A percentile compares a stretch with the other conserved stretches of the same genome.
phyloP scores from a whole-genome alignment of 208 protist genomes.

The Entamoeba invadens region DNA sequence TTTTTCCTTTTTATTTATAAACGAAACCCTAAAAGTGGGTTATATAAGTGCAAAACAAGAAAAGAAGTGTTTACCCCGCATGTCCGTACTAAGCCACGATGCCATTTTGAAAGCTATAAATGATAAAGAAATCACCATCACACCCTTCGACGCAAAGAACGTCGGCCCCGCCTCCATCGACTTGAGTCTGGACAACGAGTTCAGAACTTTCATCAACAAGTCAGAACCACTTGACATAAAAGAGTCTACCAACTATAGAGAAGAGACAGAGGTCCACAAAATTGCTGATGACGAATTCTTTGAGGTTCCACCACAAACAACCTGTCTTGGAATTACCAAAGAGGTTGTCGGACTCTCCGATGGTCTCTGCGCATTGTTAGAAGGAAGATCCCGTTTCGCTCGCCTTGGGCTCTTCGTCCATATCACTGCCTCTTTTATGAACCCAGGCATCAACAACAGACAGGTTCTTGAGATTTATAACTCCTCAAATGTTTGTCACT shows the following conservation, averaged over 20 bases:
- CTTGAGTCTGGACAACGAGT: constrained; percentile 13
- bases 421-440: constrained; percentile 42
- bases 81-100: background rate
- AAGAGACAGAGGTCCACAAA: constrained; percentile 15
- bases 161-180: constrained; percentile 5
- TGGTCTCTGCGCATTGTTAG: constrained; percentile 37
- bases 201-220: background rate
- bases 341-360: constrained; percentile 27
- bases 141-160: background rate
- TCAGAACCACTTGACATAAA: background rate
- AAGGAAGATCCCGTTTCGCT: constrained; percentile 44
- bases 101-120: constrained; percentile 10
- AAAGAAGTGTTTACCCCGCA: too few relatives aligned
- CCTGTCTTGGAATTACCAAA: constrained; percentile 38
- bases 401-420: constrained; percentile 41
- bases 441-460: constrained; percentile 34
- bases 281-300: constrained; percentile 7
- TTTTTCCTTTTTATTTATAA: too few relatives aligned
- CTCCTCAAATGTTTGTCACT: constrained; percentile 18
- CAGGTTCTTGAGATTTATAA: constrained; percentile 52
- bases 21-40: too few relatives aligned
- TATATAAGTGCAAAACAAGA: too few relatives aligned
- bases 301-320: background rate
- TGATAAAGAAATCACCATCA: constrained; percentile 3
- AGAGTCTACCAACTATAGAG: constrained; percentile 17